A percentile compares a stretch with the other conserved stretches of the same genome.
These are phyloP conservation scores for Globisporangium nagaii DNA, from an alignment of 352 stramenopile genomes.

Conservation along the genomic window DNA sequence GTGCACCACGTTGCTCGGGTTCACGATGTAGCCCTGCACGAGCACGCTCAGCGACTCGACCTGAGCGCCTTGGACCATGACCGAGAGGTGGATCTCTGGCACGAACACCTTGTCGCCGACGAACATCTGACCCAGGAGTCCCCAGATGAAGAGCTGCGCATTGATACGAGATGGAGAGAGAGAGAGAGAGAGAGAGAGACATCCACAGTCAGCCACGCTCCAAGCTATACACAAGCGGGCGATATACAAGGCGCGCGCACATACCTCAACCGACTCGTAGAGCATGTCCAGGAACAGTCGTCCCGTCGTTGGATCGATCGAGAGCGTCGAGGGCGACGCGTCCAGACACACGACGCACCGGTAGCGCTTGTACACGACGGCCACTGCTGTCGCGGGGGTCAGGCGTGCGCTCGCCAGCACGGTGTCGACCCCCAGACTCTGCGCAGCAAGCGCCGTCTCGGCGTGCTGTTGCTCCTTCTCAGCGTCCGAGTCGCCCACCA, in stretches of 20 bases:
- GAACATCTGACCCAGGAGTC: conserved; percentile 50
- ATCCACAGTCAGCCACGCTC: background rate
- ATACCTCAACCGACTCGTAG: conserved; percentile 67
- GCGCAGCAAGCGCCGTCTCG: background rate
- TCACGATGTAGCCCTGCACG: conserved; percentile 76
- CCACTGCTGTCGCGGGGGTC: conserved; percentile 40
- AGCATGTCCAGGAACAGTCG: conserved; percentile 77
- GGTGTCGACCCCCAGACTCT: conserved; percentile 4
- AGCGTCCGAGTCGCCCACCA: background rate
- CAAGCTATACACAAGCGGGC: background rate
- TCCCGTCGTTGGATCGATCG: conserved; percentile 69
- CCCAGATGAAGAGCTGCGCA: conserved; percentile 67
- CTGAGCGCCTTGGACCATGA: conserved; percentile 73
- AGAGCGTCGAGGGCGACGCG: conserved; percentile 74
- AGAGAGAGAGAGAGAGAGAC: background rate
- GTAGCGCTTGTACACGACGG: conserved; percentile 71
- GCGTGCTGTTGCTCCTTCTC: conserved; percentile 4
- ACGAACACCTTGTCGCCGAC: conserved; percentile 40
- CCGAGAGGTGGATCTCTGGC: conserved; percentile 73
- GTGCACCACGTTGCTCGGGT: conserved; percentile 35
- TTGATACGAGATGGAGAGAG: background rate
- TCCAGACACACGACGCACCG: conserved; percentile 82
- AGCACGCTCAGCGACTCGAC: conserved; percentile 80
- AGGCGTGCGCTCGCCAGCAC: conserved; percentile 24
- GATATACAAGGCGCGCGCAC: background rate